Evolutionary conservation across 2,329 filamentous ascomycete genomes (phyloP).

Genomic region (Xylogone sp.): DNA sequence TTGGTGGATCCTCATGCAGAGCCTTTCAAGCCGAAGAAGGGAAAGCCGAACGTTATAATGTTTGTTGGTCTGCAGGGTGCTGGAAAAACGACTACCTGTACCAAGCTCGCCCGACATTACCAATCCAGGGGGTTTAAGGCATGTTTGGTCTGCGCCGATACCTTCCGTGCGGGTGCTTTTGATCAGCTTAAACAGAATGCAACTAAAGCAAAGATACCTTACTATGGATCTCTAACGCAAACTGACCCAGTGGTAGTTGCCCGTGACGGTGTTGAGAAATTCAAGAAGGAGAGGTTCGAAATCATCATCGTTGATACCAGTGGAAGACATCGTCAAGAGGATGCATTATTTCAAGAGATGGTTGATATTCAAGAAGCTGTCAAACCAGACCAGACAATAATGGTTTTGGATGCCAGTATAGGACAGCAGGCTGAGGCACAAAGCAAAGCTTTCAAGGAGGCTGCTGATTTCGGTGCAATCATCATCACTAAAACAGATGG

Average conservation of each 20-base stretch:
- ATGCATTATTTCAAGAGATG: slow-evolving; percentile 96
- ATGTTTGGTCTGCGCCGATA: slow-evolving; percentile 94
- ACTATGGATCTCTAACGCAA: slow-evolving; percentile 95
- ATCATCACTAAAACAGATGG: slow-evolving; percentile 99
- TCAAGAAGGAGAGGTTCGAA: slow-evolving; percentile 98
- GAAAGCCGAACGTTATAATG: slow-evolving; percentile 96
- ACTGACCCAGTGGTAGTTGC: slow-evolving; percentile 93
- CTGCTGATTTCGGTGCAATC: slow-evolving; percentile 94
- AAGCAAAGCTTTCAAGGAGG: slow-evolving; percentile 94
- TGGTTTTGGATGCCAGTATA: slow-evolving; percentile 95
- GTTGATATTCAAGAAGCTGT: slow-evolving; percentile 91
- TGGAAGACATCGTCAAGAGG: slow-evolving; percentile 90
- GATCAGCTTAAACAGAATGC: slow-evolving; percentile 99
- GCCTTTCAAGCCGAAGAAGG: slow-evolving; percentile 95
- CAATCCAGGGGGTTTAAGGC: slow-evolving; percentile 89
- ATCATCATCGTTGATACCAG: slow-evolving; percentile 98
- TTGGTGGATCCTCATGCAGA: slow-evolving; percentile 95
- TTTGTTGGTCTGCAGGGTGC: slow-evolving; percentile 97
- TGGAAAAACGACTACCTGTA: slow-evolving; percentile 97
- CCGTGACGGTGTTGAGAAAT: slow-evolving; percentile 94
- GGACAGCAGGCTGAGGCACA: slow-evolving; percentile 95
- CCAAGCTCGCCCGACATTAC: slow-evolving; percentile 93
- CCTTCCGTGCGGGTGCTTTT: slow-evolving; percentile 96
- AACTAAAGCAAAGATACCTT: slow-evolving; percentile 97
- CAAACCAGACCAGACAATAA: slow-evolving; percentile 91